phyloP scores from a whole-genome alignment of 2,329 filamentous ascomycete genomes.

The Dactylonectria estremocensis region DNA sequence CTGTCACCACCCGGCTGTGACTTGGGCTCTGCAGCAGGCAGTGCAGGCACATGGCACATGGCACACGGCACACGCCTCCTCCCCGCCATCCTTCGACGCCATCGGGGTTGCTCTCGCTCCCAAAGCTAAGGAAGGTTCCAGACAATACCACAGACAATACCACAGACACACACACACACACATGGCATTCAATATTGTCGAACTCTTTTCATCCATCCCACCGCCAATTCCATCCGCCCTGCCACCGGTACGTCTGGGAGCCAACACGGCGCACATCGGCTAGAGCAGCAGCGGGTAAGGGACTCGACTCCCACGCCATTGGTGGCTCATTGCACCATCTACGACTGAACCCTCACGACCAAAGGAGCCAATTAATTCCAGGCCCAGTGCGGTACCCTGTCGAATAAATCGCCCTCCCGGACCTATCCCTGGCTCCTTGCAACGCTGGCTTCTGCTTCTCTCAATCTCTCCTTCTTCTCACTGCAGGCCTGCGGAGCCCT shows the following conservation, averaged over 20 bases:
- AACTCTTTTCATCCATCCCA: neutral
- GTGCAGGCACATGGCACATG: slow-evolving; percentile 28
- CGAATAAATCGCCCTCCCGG: slow-evolving; percentile 8
- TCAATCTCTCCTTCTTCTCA: slow-evolving; percentile 18
- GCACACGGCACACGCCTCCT: slow-evolving; percentile 23
- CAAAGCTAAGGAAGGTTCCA: too few species aligned
- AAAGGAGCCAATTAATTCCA: slow-evolving; percentile 13
- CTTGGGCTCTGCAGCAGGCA: slow-evolving; percentile 28
- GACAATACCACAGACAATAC: neutral
- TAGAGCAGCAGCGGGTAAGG: neutral
- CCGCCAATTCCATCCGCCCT: neutral
- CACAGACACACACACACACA: slow-evolving; percentile 3
- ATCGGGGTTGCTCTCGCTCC: slow-evolving; percentile 6
- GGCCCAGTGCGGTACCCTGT: slow-evolving; percentile 16
- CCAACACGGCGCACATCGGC: neutral
- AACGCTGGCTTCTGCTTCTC: slow-evolving; percentile 18
- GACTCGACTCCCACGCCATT: slow-evolving; percentile 23
- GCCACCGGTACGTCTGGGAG: neutral
- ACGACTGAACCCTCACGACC: slow-evolving; percentile 7
- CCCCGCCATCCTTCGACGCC: slow-evolving; percentile 2
- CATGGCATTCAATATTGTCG: neutral
- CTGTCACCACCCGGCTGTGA: slow-evolving; percentile 2
- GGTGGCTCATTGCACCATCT: slow-evolving; percentile 31
- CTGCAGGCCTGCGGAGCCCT: slow-evolving; percentile 48
- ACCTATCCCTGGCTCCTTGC: slow-evolving; percentile 14